A percentile compares a stretch with the other conserved stretches of the same genome.
These are phyloP conservation scores for Xerocomus amazonicus DNA, from an alignment of 1,284 basidiomycete species.

Conservation along the genomic window DNA sequence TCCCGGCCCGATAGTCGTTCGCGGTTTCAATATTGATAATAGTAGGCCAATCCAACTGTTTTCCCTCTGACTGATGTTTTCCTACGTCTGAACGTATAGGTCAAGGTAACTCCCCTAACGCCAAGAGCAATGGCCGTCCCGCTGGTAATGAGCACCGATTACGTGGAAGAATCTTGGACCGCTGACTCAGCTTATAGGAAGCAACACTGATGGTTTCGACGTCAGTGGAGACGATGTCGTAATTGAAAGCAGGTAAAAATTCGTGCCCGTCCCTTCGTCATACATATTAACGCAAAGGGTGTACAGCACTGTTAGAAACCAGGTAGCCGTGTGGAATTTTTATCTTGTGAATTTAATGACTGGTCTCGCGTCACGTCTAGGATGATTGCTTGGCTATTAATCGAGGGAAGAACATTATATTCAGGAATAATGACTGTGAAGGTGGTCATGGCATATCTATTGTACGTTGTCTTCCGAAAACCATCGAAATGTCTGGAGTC, in stretches of 20 bases:
- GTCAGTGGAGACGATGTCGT: conserved; percentile 40
- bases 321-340: conserved; percentile 15
- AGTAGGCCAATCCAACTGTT: conserved; percentile 28
- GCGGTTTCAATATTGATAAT: conserved; percentile 39
- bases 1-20: conserved; percentile 36
- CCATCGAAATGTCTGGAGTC: background rate
- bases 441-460: conserved; percentile 62
- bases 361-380: conserved; percentile 25
- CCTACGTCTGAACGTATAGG: conserved; percentile 26
- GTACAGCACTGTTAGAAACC: conserved; percentile 29
- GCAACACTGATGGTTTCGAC: conserved; percentile 59
- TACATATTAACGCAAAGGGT: conserved; percentile 1
- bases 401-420: conserved; percentile 50
- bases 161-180: background rate
- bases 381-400: conserved; percentile 67
- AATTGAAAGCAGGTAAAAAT: conserved; percentile 38
- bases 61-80: background rate
- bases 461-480: conserved; percentile 24
- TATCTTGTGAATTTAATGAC: background rate
- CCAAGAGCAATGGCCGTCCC: conserved; percentile 15
- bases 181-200: conserved; percentile 29
- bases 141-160: conserved; percentile 20
- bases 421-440: conserved; percentile 51
- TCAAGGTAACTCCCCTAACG: conserved; percentile 33
- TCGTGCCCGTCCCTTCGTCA: background rate